Base-by-base conservation (phyloP, 1,284 basidiomycete genomes). In the Golubevia sp. region DNA sequence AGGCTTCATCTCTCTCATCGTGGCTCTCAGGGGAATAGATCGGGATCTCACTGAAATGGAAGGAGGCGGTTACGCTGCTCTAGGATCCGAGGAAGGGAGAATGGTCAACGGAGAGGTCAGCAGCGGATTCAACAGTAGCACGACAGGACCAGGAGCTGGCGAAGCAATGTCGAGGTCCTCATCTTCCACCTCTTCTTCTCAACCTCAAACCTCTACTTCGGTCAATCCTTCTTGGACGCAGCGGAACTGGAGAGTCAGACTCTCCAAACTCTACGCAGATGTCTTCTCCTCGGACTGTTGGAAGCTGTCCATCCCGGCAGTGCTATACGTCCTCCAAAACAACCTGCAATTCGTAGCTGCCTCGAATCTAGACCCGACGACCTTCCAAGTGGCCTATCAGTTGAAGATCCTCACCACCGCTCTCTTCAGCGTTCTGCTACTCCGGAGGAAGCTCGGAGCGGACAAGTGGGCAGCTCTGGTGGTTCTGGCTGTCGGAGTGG, bases 281-380 rank as follows among this genome's bases (percentile, higher is more conserved):
- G 84, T 57, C 84, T 72, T 87, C 87, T 66, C 79, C 87, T 85
- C 88, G 2, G 95, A 97, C 85, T 94, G 92, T 85, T 97, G 94
- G 93, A 97, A 97, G 84, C 89, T 98, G 20, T 93, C 93, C 25
- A 94, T 98, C 68, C 96, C 96, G 8, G 96, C 96, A 8, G 88
- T 97, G 63, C 91, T 98, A 72, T 99, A 98, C 74, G 86, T 86
- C 85, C 30, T 70, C 77, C 95, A 98, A 86, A 97, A 97, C 87
- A 94, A 94, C 84, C 87, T 98, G 49, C 95, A 97, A 84, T 97
- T 94, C 85, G 91, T 96, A 64, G 95, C 95, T 15, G 91, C 92
- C 24, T 91, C 91, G 62, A 97, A 97, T 83, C 88, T 98, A 63
- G 92, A 94, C 65, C 93, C 93, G 21, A 93, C 95, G 13, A 95